Evolutionary conservation across 306 rosid species (phyloP).

Genomic region (Cucurbita argyrosperma): DNA sequence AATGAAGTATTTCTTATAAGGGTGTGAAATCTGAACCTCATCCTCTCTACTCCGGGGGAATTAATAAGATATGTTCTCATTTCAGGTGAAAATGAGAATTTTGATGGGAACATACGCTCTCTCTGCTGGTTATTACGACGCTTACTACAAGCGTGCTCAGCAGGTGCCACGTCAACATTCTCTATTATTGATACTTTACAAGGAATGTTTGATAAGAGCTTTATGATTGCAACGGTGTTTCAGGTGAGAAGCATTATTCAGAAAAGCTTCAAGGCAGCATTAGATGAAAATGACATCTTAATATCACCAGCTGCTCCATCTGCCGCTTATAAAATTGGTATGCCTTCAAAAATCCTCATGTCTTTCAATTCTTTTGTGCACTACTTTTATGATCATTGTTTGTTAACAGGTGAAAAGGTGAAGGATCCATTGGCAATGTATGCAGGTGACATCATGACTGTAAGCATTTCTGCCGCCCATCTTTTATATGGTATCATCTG

Average conservation of each 20-base stretch:
- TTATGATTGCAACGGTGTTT: slow-evolving; percentile 16
- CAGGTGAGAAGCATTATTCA: slow-evolving; percentile 88
- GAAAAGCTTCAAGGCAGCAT: slow-evolving; percentile 77
- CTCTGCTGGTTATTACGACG: slow-evolving; percentile 98
- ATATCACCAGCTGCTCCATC: slow-evolving; percentile 97
- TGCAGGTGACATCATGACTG: slow-evolving; percentile 97
- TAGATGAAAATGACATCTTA: slow-evolving; percentile 67
- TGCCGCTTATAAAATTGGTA: slow-evolving; percentile 86
- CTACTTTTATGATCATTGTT: not conserved
- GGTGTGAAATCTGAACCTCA: not conserved
- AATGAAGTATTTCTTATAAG: no score
- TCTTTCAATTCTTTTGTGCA: slow-evolving; percentile 9
- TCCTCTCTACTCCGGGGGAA: not conserved
- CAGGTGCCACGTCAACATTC: slow-evolving; percentile 44
- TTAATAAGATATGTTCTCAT: not conserved
- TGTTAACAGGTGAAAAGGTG: slow-evolving; percentile 71
- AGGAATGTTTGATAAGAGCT: not conserved
- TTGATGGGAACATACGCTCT: slow-evolving; percentile 90
- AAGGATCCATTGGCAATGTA: slow-evolving; percentile 90
- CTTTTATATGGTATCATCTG: not conserved
- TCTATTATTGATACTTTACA: not conserved
- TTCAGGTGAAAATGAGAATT: slow-evolving; percentile 96
- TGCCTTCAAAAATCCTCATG: not conserved
- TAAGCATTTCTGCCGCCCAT: slow-evolving; percentile 29
- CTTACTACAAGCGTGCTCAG: slow-evolving; percentile 95